These are phyloP conservation scores for Rutstroemia sp. DNA, from an alignment of 2,329 filamentous ascomycete genomes.

Conservation along the genomic window DNA sequence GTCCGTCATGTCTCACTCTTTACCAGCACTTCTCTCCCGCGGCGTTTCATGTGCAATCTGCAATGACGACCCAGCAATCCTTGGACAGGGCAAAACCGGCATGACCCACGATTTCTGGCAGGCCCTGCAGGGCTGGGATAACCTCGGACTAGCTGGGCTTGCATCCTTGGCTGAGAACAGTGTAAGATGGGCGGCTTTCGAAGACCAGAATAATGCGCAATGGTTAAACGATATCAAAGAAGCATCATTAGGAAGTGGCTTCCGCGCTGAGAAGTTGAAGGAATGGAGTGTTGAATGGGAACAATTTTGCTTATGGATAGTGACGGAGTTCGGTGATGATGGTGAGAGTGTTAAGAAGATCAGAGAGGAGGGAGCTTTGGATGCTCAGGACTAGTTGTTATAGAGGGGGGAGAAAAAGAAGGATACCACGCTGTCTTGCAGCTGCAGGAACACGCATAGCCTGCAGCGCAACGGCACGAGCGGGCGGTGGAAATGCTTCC, in stretches of 20 bases:
- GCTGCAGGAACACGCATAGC: too few species aligned
- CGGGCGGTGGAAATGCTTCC: not conserved
- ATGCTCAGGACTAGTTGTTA: conserved; percentile 14
- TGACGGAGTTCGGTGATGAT: conserved; percentile 60
- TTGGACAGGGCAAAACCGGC: conserved; percentile 74
- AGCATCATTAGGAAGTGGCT: conserved; percentile 62
- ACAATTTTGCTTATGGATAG: conserved; percentile 83
- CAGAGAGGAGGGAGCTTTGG: conserved; percentile 13
- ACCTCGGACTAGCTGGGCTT: conserved; percentile 78
- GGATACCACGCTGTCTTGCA: not conserved
- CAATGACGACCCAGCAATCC: conserved; percentile 86
- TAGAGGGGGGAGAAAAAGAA: not conserved
- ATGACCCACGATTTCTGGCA: conserved; percentile 96
- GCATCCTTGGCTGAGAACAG: conserved; percentile 89
- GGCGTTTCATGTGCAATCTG: conserved; percentile 78
- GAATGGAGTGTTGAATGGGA: conserved; percentile 83
- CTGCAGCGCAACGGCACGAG: not conserved
- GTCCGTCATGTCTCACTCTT: conserved; percentile 68
- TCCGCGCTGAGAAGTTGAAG: conserved; percentile 65
- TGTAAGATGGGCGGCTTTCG: conserved; percentile 81
- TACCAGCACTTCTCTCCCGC: conserved; percentile 76
- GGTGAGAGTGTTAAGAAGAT: conserved; percentile 17
- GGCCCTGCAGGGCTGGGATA: conserved; percentile 83
- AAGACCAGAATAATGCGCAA: conserved; percentile 63
- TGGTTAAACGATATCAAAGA: conserved; percentile 70